Evolutionary conservation across 2,329 filamentous ascomycete genomes (phyloP).

Genomic region (Myotisia sp.): DNA sequence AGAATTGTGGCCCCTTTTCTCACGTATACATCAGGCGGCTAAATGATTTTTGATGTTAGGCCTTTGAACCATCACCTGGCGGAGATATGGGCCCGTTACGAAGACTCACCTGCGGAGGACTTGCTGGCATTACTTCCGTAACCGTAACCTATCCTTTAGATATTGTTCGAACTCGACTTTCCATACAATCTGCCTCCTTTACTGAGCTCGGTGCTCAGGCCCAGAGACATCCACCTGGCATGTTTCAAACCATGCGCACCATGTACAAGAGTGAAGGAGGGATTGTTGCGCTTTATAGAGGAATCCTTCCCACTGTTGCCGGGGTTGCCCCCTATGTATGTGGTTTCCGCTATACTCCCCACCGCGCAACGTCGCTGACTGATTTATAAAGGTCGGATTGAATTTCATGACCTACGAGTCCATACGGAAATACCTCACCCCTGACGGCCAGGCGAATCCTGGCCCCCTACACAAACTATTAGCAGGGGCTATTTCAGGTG

Average conservation of each 20-base stretch:
- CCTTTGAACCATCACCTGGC: slow-evolving; percentile 52
- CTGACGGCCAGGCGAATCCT: slow-evolving; percentile 75
- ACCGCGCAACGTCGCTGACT: slow-evolving; percentile 9
- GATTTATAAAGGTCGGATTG: slow-evolving; percentile 55
- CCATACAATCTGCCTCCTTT: slow-evolving; percentile 95
- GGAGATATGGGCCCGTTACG: slow-evolving; percentile 58
- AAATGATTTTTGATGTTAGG: not conserved
- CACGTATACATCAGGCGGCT: no score
- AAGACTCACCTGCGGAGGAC: slow-evolving; percentile 75
- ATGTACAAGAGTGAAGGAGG: slow-evolving; percentile 95
- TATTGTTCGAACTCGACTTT: slow-evolving; percentile 88
- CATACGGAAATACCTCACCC: slow-evolving; percentile 68
- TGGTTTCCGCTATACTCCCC: slow-evolving; percentile 9
- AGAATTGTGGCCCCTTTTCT: no score
- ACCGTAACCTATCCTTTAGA: slow-evolving; percentile 91
- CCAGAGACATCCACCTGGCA: slow-evolving; percentile 56
- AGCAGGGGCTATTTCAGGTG: slow-evolving; percentile 87
- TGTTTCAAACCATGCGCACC: slow-evolving; percentile 66
- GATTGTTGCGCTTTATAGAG: slow-evolving; percentile 71
- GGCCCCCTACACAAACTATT: slow-evolving; percentile 64
- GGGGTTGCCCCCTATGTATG: slow-evolving; percentile 86
- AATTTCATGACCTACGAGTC: slow-evolving; percentile 99
- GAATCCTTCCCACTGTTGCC: slow-evolving; percentile 83
- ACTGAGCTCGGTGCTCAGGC: slow-evolving; percentile 52
- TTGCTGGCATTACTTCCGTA: slow-evolving; percentile 90